These are phyloP conservation scores for Malbranchea zuffiana DNA, from an alignment of 2,329 filamentous ascomycete species.

Conservation along the genomic window DNA sequence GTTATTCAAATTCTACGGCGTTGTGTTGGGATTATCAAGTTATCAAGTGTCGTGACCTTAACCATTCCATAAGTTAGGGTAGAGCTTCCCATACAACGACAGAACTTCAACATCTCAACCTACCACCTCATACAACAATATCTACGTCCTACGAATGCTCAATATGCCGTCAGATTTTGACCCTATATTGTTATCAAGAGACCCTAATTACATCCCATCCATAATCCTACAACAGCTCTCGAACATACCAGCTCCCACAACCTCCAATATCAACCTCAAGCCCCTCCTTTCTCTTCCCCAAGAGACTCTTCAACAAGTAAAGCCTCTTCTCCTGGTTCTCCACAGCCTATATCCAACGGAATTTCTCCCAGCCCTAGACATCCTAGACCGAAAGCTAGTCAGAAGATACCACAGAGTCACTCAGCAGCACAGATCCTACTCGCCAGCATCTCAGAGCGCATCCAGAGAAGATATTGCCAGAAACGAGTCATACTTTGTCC, in stretches of 20 bases:
- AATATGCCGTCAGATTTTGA: too few species aligned
- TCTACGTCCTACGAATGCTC: too few species aligned
- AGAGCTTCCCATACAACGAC: too few species aligned
- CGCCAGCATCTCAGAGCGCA: neutral
- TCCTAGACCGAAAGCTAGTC: slow-evolving; percentile 69
- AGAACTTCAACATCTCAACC: too few species aligned
- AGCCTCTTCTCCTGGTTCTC: slow-evolving; percentile 60
- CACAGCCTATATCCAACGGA: slow-evolving; percentile 76
- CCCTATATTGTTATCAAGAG: too few species aligned
- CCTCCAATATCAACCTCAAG: slow-evolving; percentile 1
- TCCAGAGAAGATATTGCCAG: slow-evolving; percentile 8
- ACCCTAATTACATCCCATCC: neutral
- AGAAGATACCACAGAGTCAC: slow-evolving; percentile 32
- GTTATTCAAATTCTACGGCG: too few species aligned
- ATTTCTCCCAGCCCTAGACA: slow-evolving; percentile 72
- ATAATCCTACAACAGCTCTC: neutral
- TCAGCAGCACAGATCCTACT: neutral
- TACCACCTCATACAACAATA: too few species aligned
- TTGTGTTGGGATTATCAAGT: too few species aligned
- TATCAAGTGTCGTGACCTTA: too few species aligned
- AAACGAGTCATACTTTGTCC: slow-evolving; percentile 50
- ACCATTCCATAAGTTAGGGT: too few species aligned
- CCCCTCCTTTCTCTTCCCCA: slow-evolving; percentile 11
- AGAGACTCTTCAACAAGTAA: slow-evolving; percentile 22
- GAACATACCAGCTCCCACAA: neutral